Base-by-base conservation (phyloP, 371 early-diverging fungal genomes). In the Saksenaea oblongispora region DNA sequence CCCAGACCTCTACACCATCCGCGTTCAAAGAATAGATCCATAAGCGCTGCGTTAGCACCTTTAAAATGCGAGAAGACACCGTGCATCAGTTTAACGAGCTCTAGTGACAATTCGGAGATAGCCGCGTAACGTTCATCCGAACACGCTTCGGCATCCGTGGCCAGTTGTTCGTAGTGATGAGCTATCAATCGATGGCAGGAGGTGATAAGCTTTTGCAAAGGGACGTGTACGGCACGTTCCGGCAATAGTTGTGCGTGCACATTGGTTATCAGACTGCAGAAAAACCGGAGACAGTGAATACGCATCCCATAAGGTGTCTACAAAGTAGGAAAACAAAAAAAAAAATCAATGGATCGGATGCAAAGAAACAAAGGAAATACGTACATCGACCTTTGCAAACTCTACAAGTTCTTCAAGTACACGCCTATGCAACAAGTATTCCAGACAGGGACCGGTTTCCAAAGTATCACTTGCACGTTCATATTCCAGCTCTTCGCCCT, bases 241-340 rank as follows among this genome's bases (percentile, higher is more conserved):
- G 82, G 82, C 31, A 82, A 61, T 17, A 82, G 60, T 60, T 82
- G 79, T 17, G 82, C 82, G 59, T 82, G 79, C 26, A 82, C 79
- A 44, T 77, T 82, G 51, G 74, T 82, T 24, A 82, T 77, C 34
- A 82, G 56, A 37, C 74, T 75, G 59, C 77, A 75, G 35, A 82
- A 82, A 44, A 82, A 82, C 13, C 79, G 63, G n/a, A 82, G 56
- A 63, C 76, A 77, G 17, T 79, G 79, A 7, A 82, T 69, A n/a
- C 82, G 74, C 82, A 82, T 82, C 31, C 82, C 82, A 62, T 69
- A 78, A 39, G 82, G 82, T 15, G 82, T 82, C 82, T 82, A 42
- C 24, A 17, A 55, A 35, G n/a, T n/a, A n/a, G n/a, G n/a, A n/a
- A n/a, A n/a, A n/a, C n/a, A n/a, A n/a, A 15, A 39, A 17, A 42